Evolutionary conservation across 352 stramenopile species (phyloP), one percentile per base, ranked within the genome.

Genomic region (Phytophthora nicotianae): DNA sequence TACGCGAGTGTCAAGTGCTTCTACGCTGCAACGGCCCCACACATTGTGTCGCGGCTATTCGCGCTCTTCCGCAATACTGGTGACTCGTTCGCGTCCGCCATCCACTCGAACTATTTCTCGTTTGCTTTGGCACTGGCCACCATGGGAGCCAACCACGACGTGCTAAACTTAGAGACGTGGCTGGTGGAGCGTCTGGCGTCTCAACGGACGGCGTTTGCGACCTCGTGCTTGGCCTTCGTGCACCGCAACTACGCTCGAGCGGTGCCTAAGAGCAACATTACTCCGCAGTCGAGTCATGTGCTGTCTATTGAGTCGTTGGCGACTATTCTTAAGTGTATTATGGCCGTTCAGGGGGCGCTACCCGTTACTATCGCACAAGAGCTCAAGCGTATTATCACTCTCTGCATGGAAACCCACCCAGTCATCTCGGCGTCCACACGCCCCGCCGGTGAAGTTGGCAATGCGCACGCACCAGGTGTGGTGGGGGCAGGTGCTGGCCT

Each of bases 91-190:
- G 78, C 83, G 2, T 89, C 82, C 17, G 81, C 83, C 49, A 91
- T 96, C 50, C 81, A 93, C 66, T 93, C 85, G 50, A 94, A 96
- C 72, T 96, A 94, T 51, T 96, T 92, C 53, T 94, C 87, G 62
- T 94, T 96, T 72, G 85, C 83, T 43, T 71, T 94, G 27, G 81
- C 82, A 4, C 57, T 96, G 26, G 87, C 87, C 8, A 87, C 89
- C 10, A 91, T 96, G 72, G 87, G 83, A 46, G 85, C 87, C 27
- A 96, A 96, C 67, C 85, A 96, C 58, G 85, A 96, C 48, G 85
- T 93, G 37, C 69, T 96, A 32, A 89, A 83, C 33, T 58, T 96
- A 42, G 87, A 96, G 54, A 88, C 80, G 50, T 96, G 85, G 85
- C 69, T 96, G 2, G 77, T 90, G 19, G 87, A 96, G 52, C 85